Evolutionary conservation across 208 protist species (phyloP).

Genomic region (Leishmania guyanensis): DNA sequence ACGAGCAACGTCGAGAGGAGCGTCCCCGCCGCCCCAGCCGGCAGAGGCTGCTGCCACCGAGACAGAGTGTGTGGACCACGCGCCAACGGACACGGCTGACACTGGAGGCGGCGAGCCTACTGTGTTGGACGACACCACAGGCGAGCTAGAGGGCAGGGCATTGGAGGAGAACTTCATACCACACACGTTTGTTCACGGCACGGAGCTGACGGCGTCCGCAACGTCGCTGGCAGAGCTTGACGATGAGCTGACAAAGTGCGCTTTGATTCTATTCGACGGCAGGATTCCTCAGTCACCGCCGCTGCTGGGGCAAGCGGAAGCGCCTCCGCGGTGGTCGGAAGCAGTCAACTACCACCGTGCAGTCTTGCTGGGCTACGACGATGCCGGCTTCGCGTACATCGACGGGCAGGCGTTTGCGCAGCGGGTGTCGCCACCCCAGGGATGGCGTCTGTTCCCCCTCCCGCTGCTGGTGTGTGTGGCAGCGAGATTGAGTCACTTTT

Average conservation of each 20-base stretch:
- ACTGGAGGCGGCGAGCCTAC: background rate
- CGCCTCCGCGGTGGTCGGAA: constrained; percentile 14
- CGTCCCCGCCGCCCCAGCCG: background rate
- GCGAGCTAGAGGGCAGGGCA: background rate
- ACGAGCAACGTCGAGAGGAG: background rate
- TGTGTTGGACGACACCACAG: background rate
- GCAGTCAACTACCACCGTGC: constrained; percentile 21
- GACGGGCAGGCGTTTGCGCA: constrained; percentile 28
- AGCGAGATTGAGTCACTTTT: constrained; percentile 1
- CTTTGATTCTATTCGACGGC: constrained; percentile 21
- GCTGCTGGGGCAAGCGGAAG: background rate
- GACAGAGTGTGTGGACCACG: background rate
- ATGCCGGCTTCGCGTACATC: constrained; percentile 29
- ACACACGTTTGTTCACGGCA: constrained; percentile 12
- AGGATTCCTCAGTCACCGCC: constrained; percentile 6
- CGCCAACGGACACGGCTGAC: background rate
- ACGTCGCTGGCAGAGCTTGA: background rate
- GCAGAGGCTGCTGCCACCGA: background rate
- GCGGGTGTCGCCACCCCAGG: constrained; percentile 8
- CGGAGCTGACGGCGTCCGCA: background rate
- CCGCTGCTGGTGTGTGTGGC: constrained; percentile 21
- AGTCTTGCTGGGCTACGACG: constrained; percentile 56
- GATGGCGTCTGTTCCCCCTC: constrained; percentile 27
- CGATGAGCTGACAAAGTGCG: constrained; percentile 5
- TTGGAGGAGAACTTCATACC: background rate